Evolutionary conservation across 306 rosid genomes (phyloP).

Genomic region (Pachyrhizus erosus): DNA sequence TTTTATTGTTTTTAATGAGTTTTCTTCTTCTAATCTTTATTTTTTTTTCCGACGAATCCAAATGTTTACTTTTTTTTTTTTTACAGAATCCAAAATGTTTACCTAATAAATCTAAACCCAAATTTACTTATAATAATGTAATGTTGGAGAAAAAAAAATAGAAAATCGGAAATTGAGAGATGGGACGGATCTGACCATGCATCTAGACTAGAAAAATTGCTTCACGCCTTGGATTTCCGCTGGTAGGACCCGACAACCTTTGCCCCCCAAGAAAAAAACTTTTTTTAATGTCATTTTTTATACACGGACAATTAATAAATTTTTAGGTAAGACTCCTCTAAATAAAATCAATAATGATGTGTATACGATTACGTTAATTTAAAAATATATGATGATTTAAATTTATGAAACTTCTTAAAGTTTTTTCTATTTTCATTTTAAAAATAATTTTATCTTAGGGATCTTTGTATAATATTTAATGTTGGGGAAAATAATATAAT

Average conservation of each 20-base stretch:
- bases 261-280: not conserved
- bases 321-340: not conserved
- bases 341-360: not conserved
- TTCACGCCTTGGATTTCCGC: not conserved
- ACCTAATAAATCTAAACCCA: no score
- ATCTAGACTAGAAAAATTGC: slow-evolving; percentile 21
- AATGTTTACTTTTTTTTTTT: no score
- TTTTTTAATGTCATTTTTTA: not conserved
- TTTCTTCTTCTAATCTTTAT: no score
- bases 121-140: no score
- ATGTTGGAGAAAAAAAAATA: no score
- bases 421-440: not conserved
- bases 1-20: no score
- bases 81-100: no score
- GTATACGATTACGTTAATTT: not conserved
- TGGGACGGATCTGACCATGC: not conserved
- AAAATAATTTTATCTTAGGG: not conserved
- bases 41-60: no score
- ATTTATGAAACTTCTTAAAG: not conserved
- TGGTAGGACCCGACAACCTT: not conserved
- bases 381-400: not conserved
- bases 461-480: not conserved
- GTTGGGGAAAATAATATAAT: not conserved
- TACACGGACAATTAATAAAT: not conserved
- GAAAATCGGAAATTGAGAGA: not conserved